Evolutionary conservation across 2,329 filamentous ascomycete genomes (phyloP).

Genomic region (Fusarium camptoceras): DNA sequence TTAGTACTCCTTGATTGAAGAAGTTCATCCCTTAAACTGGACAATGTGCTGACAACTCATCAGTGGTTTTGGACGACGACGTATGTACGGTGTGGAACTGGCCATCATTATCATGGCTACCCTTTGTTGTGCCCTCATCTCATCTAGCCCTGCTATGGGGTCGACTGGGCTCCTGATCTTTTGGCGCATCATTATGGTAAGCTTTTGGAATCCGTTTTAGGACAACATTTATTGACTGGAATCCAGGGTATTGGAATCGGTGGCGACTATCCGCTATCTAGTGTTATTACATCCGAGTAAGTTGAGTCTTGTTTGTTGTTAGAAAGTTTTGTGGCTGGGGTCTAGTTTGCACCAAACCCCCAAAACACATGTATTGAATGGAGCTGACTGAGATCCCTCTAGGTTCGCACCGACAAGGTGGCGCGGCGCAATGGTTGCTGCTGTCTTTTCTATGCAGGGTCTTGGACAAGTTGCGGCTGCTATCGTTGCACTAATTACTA

Average conservation of each 20-base stretch:
- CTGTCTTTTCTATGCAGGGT: conserved; percentile 88
- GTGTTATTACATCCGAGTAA: conserved; percentile 81
- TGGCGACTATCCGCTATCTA: conserved; percentile 82
- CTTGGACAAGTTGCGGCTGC: conserved; percentile 81
- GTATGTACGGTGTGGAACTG: conserved; percentile 85
- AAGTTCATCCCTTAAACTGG: background rate
- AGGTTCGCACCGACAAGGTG: conserved; percentile 84
- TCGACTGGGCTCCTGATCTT: conserved; percentile 74
- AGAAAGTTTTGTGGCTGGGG: conserved; percentile 29
- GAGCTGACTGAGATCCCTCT: conserved; percentile 32
- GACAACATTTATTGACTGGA: conserved; percentile 23
- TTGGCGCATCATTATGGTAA: conserved; percentile 79
- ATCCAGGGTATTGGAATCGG: conserved; percentile 76
- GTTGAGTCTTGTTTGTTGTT: conserved; percentile 28
- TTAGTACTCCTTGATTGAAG: conserved; percentile 39
- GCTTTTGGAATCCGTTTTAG: conserved; percentile 12
- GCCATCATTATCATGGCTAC: conserved; percentile 79
- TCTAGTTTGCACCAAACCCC: background rate
- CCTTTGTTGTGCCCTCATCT: conserved; percentile 72
- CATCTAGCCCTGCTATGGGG: conserved; percentile 69
- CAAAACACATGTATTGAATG: background rate
- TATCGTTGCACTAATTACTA: conserved; percentile 76
- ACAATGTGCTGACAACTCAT: conserved; percentile 25
- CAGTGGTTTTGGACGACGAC: conserved; percentile 75
- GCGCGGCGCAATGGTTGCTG: conserved; percentile 85